Conservation (phyloP, 345 rosid species). For the Eutrema japonicum region DNA sequence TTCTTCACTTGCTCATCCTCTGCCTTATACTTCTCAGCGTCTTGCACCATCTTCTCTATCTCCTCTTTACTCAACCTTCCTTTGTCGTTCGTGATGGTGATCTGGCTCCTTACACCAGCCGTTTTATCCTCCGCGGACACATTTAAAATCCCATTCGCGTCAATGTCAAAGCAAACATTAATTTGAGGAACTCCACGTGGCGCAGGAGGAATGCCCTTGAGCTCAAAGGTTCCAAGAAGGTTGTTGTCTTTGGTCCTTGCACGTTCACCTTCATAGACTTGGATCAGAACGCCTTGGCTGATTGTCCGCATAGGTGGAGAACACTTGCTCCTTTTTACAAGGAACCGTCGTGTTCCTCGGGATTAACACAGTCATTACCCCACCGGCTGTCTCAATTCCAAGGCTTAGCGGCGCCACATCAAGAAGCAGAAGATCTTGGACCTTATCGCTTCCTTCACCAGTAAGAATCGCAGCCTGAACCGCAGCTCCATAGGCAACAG, state of each 20-base stretch:
- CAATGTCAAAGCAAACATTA: constrained; percentile 50
- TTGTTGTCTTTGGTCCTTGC: constrained; percentile 56
- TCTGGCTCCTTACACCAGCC: constrained; percentile 54
- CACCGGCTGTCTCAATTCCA: constrained; percentile 57
- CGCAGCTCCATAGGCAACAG: constrained; percentile 56
- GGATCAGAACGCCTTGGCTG: constrained; percentile 50
- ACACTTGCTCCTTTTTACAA: constrained; percentile 52
- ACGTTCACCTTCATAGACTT: constrained; percentile 56
- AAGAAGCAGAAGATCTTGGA: constrained; percentile 52
- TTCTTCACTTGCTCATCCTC: constrained; percentile 57
- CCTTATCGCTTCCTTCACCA: constrained; percentile 54
- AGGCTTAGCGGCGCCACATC: constrained; percentile 53
- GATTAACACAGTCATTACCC: constrained; percentile 51
- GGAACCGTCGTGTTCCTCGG: constrained; percentile 55
- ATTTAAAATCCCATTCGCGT: constrained; percentile 53
- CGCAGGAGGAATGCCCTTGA: constrained; percentile 53
- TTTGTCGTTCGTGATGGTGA: constrained; percentile 54
- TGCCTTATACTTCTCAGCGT: constrained; percentile 53
- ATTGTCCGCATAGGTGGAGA: constrained; percentile 53
- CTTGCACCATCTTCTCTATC: constrained; percentile 53
- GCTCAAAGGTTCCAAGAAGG: constrained; percentile 56
- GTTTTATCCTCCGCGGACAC: constrained; percentile 53
- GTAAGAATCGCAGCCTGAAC: constrained; percentile 55
- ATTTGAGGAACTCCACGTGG: constrained; percentile 57
- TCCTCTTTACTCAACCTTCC: constrained; percentile 55